phyloP scores from a whole-genome alignment of 768 basidiomycete species.

The Pulveroboletus sp. region DNA sequence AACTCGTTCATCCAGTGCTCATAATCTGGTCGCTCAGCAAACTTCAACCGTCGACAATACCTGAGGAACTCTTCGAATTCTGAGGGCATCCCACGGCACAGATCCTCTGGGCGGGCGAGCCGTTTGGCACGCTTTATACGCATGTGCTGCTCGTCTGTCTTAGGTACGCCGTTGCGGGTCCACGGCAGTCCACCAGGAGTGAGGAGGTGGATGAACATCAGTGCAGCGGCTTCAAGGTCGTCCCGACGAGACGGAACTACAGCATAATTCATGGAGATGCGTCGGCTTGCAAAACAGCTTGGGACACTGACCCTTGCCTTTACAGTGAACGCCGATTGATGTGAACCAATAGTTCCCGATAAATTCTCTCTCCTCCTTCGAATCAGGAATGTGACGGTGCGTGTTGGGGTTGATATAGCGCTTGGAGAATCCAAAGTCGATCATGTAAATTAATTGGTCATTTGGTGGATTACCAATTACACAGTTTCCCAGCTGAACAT shows the following conservation, averaged over 20 bases:
- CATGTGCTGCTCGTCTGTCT: conserved; percentile 58
- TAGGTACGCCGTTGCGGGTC: conserved; percentile 79
- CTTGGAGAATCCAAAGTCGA: conserved; percentile 83
- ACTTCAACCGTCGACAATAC: conserved; percentile 65
- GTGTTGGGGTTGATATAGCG: conserved; percentile 65
- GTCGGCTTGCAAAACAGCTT: conserved; percentile 11
- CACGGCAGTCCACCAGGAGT: conserved; percentile 72
- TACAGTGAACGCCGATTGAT: conserved; percentile 73
- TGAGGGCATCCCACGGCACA: conserved; percentile 63
- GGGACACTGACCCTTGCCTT: conserved; percentile 54
- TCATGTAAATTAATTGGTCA: conserved; percentile 67
- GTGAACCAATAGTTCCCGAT: conserved; percentile 86
- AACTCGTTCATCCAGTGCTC: conserved; percentile 61
- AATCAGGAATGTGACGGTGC: conserved; percentile 66
- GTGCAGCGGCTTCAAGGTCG: conserved; percentile 69
- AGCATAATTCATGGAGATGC: conserved; percentile 18
- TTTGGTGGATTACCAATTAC: conserved; percentile 58
- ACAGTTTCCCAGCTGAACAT: conserved; percentile 77
- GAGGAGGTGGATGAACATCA: conserved; percentile 78
- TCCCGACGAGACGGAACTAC: conserved; percentile 75
- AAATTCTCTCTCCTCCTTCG: conserved; percentile 63
- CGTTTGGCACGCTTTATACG: conserved; percentile 62
- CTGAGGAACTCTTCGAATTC: conserved; percentile 75
- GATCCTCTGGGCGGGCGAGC: conserved; percentile 53
- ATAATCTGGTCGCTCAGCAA: conserved; percentile 68